Evolutionary conservation across 768 basidiomycete genomes (phyloP), one percentile per base, ranked within the genome.

Genomic region (Amanita pseudoporphyria): DNA sequence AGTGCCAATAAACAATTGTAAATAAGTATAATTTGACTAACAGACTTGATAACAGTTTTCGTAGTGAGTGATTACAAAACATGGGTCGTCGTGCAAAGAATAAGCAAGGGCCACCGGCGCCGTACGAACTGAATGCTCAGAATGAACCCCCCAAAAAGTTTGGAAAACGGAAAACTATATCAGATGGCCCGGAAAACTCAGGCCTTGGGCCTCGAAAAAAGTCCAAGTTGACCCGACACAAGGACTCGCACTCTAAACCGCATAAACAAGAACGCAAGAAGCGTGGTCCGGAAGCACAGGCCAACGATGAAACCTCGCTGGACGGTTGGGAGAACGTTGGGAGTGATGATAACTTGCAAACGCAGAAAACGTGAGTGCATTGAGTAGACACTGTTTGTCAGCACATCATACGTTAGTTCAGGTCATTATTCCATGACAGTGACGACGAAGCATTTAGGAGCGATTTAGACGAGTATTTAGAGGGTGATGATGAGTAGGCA

Each of bases 41-140:
- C 36, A n/a, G 6, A n/a, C 6, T 16, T 6, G 18, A 13, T 36
- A 36, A 52, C 18, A 21, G 13, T 19, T 50, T 33, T 41, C 26
- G 12, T 26, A 22, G 24, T 35, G 30, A 28, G 32, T 24, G n/a
- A 40, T 44, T 9, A 18, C 6, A 21, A 38, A 44, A 7, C 33
- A 92, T 93, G 90, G 90, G 90, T 53, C 78, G 89, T 60, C 79
- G 87, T 54, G 77, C 87, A 56, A 89, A 86, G 65, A 82, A 85
- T 67, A 92, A 92, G 68, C 90, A 93, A 64, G 74, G 69, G 1
- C 71, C 81, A 9, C 89, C 89, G 0, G 71, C 71, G 51, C 75
- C 87, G 26, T 57, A 87, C 24, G 71, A 79, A 12, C 56, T 59
- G 0, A 68, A 68, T 14, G 54, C 57, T 5, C 59, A 61, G n/a